A percentile compares a stretch with the other conserved stretches of the same genome.
Evolutionary conservation across 192 early-diverging fungal species (phyloP).

Genomic region (Ramicandelaber brevisporus): DNA sequence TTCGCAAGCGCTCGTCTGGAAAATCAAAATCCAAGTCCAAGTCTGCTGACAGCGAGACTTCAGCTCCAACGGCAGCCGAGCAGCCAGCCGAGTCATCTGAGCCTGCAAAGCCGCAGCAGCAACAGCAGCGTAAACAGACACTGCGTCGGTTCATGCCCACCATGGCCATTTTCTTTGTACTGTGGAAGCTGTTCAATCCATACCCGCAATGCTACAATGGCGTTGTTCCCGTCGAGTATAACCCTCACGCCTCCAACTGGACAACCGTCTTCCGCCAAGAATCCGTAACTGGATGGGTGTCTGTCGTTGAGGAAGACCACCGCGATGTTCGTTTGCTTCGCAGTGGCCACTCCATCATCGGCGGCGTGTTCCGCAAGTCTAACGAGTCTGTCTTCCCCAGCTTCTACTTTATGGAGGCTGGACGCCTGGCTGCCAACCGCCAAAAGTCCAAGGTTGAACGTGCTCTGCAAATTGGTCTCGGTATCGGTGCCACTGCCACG

Average conservation of each 20-base stretch:
- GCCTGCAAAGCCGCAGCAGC: slow-evolving; percentile 1
- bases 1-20: not conserved
- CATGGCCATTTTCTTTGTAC: slow-evolving; percentile 2
- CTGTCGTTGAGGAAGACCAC: slow-evolving; percentile 22
- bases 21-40: not conserved
- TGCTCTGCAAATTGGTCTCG: slow-evolving; percentile 39
- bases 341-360: slow-evolving; percentile 69
- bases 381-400: slow-evolving; percentile 48
- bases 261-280: slow-evolving; percentile 42
- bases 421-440: slow-evolving; percentile 15
- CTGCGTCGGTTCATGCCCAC: slow-evolving; percentile 4
- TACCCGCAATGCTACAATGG: slow-evolving; percentile 24
- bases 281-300: slow-evolving; percentile 60
- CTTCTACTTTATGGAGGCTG: slow-evolving; percentile 68
- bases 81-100: not conserved
- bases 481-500: slow-evolving; percentile 48
- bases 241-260: slow-evolving; percentile 2
- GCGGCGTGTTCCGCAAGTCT: slow-evolving; percentile 42
- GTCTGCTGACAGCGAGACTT: not conserved
- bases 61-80: not conserved
- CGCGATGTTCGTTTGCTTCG: slow-evolving; percentile 46
- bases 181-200: slow-evolving; percentile 4
- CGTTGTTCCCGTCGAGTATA: slow-evolving; percentile 13
- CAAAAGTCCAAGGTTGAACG: slow-evolving; percentile 8
- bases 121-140: slow-evolving; percentile 4